Evolutionary conservation across 2,329 filamentous ascomycete species (phyloP).

Genomic region (Colletotrichum lini): DNA sequence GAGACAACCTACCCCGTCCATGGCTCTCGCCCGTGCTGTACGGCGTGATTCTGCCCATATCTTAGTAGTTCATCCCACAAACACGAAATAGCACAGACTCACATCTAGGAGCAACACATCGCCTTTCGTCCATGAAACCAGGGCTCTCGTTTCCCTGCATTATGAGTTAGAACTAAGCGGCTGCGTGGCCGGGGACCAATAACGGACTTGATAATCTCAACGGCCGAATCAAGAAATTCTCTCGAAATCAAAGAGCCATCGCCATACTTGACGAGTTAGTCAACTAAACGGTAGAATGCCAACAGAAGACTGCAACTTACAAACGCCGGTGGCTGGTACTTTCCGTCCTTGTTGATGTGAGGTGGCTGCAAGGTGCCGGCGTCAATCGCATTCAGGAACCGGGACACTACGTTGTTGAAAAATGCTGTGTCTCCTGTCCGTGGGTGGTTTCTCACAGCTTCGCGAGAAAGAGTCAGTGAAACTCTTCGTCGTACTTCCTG

Average conservation of each 20-base stretch:
- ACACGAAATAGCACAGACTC: neutral
- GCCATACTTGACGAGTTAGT: conserved; percentile 40
- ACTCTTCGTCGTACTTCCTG: neutral
- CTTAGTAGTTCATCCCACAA: neutral
- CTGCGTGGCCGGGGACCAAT: no score
- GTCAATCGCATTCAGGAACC: conserved; percentile 45
- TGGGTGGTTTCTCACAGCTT: conserved; percentile 44
- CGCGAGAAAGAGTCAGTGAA: neutral
- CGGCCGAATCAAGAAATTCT: conserved; percentile 46
- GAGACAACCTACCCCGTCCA: conserved; percentile 44
- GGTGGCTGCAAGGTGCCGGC: conserved; percentile 43
- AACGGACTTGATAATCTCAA: conserved; percentile 44
- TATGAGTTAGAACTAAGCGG: neutral
- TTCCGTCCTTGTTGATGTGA: conserved; percentile 41
- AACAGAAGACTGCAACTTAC: conserved; percentile 22
- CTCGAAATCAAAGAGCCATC: conserved; percentile 46
- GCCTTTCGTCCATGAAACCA: conserved; percentile 44
- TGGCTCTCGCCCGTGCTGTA: conserved; percentile 47
- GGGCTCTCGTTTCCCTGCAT: conserved; percentile 31
- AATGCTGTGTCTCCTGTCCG: conserved; percentile 44
- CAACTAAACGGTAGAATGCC: neutral
- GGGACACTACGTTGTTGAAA: conserved; percentile 47
- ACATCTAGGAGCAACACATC: conserved; percentile 47
- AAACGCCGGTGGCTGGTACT: conserved; percentile 45
- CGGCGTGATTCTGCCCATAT: conserved; percentile 44